Conservation (phyloP, 352 stramenopile genomes). For the Globisporangium apiculatum region DNA sequence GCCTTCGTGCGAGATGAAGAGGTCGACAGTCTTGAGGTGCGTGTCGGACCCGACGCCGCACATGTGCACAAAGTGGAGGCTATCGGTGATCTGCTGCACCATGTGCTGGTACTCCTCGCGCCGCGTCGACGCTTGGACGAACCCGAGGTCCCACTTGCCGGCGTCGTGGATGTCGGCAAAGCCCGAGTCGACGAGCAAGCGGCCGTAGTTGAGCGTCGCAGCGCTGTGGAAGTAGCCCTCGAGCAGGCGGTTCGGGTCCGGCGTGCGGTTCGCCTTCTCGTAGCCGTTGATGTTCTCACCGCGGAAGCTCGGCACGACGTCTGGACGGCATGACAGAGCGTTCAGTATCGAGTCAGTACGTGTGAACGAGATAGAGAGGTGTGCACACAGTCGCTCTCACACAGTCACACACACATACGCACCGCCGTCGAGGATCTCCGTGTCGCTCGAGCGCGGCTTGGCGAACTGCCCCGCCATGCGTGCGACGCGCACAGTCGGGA, state of each 20-base stretch:
- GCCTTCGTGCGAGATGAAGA: constrained; percentile 98
- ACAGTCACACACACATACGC: too few species aligned
- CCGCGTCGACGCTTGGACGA: constrained; percentile 94
- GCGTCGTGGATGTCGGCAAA: constrained; percentile 96
- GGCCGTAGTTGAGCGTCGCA: constrained; percentile 96
- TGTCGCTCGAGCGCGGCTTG: constrained; percentile 94
- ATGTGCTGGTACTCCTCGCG: constrained; percentile 94
- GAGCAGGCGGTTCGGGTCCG: constrained; percentile 93
- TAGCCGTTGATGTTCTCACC: constrained; percentile 98
- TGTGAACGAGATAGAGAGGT: not conserved
- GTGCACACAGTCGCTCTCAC: too few species aligned
- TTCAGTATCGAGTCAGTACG: not conserved
- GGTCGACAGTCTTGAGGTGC: constrained; percentile 92
- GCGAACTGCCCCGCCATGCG: constrained; percentile 98
- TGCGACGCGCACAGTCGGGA: constrained; percentile 95
- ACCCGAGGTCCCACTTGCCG: constrained; percentile 97
- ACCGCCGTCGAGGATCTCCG: constrained; percentile 90
- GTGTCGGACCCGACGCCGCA: constrained; percentile 91
- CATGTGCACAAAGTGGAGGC: constrained; percentile 93
- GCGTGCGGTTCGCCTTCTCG: constrained; percentile 87
- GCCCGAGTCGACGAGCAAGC: constrained; percentile 91
- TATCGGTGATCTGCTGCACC: constrained; percentile 95
- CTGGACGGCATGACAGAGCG: constrained; percentile 14
- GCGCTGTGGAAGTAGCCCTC: constrained; percentile 97
- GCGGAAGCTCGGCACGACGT: constrained; percentile 94